phyloP scores from a whole-genome alignment of 305 asterid species.

The Solanum hybrid region DNA sequence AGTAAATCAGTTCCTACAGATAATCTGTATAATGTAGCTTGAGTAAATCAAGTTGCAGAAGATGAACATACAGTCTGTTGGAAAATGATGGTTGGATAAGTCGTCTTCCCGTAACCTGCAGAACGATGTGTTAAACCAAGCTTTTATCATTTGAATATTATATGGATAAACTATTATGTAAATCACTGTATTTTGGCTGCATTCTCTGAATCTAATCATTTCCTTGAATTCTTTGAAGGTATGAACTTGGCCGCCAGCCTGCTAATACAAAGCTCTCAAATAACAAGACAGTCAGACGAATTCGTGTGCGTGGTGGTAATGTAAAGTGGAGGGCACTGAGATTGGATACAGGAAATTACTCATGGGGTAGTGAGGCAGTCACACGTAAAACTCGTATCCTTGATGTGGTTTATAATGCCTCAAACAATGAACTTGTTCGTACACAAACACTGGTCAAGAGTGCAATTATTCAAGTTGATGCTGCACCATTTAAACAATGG shows the following conservation, averaged over 20 bases:
- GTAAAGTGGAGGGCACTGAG: constrained; percentile 67
- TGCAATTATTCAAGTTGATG: constrained; percentile 50
- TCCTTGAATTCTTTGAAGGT: constrained; percentile 17
- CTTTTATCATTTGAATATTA: not conserved
- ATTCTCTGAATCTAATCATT: not conserved
- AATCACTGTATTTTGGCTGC: not conserved
- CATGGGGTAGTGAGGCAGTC: constrained; percentile 72
- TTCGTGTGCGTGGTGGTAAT: constrained; percentile 58
- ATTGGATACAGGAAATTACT: constrained; percentile 53
- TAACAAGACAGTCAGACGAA: constrained; percentile 37
- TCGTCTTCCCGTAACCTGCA: not conserved
- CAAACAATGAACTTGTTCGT: constrained; percentile 60
- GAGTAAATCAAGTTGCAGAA: not conserved
- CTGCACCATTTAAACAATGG: constrained; percentile 62
- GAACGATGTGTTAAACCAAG: not conserved
- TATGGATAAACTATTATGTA: not conserved
- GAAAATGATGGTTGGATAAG: not conserved
- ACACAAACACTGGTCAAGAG: constrained; percentile 51
- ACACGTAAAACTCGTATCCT: constrained; percentile 50
- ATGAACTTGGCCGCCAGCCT: constrained; percentile 57
- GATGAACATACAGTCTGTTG: not conserved
- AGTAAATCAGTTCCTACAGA: not conserved
- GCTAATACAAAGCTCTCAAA: constrained; percentile 42
- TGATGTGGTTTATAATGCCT: constrained; percentile 57
- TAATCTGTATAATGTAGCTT: not conserved